Evolutionary conservation across 805 yeast genomes (phyloP).

Genomic region (Spathaspora gorwiae): DNA sequence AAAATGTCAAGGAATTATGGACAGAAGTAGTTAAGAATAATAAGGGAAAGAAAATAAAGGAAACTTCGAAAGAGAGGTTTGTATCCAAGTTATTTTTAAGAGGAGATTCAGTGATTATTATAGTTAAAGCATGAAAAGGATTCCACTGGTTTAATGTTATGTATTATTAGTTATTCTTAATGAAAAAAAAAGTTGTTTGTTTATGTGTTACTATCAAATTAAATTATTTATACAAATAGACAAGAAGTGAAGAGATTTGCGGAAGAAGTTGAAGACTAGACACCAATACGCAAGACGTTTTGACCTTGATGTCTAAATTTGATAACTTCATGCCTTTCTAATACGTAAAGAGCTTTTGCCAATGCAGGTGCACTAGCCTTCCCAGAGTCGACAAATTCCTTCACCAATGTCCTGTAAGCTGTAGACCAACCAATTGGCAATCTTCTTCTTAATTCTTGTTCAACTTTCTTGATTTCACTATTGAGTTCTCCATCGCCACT

Average conservation of each 20-base stretch:
- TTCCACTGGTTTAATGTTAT: too few relatives aligned
- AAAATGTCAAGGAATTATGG: slow-evolving; percentile 88
- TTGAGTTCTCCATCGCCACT: slow-evolving; percentile 55
- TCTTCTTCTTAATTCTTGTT: slow-evolving; percentile 80
- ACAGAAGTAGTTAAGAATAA: slow-evolving; percentile 55
- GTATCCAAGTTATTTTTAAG: slow-evolving; percentile 85
- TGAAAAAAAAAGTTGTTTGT: too few relatives aligned
- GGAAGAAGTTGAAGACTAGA: slow-evolving; percentile 23
- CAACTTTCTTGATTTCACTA: slow-evolving; percentile 73
- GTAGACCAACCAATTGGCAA: slow-evolving; percentile 97
- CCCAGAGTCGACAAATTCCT: slow-evolving; percentile 72
- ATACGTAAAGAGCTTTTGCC: slow-evolving; percentile 73
- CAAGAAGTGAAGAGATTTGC: neutral
- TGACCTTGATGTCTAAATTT: slow-evolving; percentile 85
- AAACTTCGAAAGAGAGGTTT: slow-evolving; percentile 64
- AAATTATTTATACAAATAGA: too few relatives aligned
- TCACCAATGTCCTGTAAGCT: slow-evolving; percentile 72
- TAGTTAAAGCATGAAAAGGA: slow-evolving; percentile 43
- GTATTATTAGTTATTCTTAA: too few relatives aligned
- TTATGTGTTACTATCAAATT: too few relatives aligned
- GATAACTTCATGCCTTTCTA: slow-evolving; percentile 85
- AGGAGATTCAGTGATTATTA: slow-evolving; percentile 92
- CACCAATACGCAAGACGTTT: slow-evolving; percentile 71
- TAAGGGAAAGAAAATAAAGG: slow-evolving; percentile 68
- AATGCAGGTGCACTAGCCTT: slow-evolving; percentile 65